phyloP scores from a whole-genome alignment of 306 rosid species.

The Gastrolobium villosum region DNA sequence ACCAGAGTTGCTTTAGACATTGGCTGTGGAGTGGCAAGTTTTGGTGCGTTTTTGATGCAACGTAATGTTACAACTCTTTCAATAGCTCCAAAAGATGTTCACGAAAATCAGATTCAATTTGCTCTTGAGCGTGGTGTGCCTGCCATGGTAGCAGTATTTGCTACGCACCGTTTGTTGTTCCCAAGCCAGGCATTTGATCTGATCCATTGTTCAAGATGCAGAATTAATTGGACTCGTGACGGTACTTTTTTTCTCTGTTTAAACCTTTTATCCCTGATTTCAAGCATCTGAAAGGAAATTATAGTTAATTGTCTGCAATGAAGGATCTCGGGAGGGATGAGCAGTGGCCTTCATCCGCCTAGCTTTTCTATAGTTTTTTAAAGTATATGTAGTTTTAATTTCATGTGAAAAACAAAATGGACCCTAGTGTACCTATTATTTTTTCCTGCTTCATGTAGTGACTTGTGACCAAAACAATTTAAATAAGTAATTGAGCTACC shows the following conservation, averaged over 20 bases:
- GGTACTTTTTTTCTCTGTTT: conserved; percentile 58
- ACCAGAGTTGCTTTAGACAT: conserved; percentile 80
- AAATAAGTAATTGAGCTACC: background rate
- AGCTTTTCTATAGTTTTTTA: background rate
- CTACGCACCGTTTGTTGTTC: conserved; percentile 70
- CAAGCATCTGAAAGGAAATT: conserved; percentile 11
- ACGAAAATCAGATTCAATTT: conserved; percentile 90
- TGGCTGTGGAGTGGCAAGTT: conserved; percentile 94
- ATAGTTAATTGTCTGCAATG: background rate
- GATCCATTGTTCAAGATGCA: conserved; percentile 91
- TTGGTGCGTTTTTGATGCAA: conserved; percentile 85
- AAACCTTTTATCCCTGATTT: conserved; percentile 35
- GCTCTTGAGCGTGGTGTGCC: conserved; percentile 98
- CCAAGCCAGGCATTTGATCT: conserved; percentile 97
- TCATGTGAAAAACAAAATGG: background rate
- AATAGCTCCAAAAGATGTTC: conserved; percentile 85
- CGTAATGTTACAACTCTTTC: conserved; percentile 81
- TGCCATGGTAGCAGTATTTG: conserved; percentile 79
- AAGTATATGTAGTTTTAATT: no score
- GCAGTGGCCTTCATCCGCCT: background rate
- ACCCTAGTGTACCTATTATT: no score
- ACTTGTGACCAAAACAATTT: background rate
- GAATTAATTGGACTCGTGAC: conserved; percentile 89
- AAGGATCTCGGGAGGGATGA: background rate
- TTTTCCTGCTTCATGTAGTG: background rate